Evolutionary conservation across 768 basidiomycete species (phyloP), one percentile per base, ranked within the genome.

Genomic region (Kwoniella pini): DNA sequence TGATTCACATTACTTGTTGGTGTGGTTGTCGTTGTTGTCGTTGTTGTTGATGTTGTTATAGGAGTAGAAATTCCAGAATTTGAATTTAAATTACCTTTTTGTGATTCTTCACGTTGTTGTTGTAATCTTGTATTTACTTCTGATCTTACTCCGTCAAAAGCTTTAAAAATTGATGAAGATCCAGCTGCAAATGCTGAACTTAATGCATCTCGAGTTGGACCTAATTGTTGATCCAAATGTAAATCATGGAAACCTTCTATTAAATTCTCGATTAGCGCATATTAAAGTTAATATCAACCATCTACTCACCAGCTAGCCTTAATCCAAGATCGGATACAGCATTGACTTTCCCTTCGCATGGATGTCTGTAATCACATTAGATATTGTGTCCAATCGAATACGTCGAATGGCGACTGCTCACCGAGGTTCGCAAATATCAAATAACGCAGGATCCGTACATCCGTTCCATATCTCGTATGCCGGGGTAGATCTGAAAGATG

Each of bases 351-450:
- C 91, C 90, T 60, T 87, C 90, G 77, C 94, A 96, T 38, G 95
- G 95, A 78, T 98, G 95, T 49, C 93, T 93, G 28, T 39, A 30
- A 22, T 10, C 3, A 4, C 4, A 2, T 0, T 2, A 46, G 46
- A 6, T 22, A 36, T 11, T 11, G 7, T 36, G 33, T 7, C 15
- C 33, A 36, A 15, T 15, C 15, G 15, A 15, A 15, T 36, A 36
- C 15, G 33, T 7, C 33, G n/a, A 36, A 36, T 15, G 15, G 33
- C 7, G 33, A 15, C 33, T 36, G 33, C 81, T 26, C 62, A 92
- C 91, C 90, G 83, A 33, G 95, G 90, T 76, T 99, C 96, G 54
- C 95, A 85, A 48, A 98, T 90, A 74, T 99, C 96, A 73, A 99
- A 99, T 11, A 98, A 80, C 63, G 91, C 81, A 0, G 91, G 88